Conservation (phyloP, 176 grass and related monocot genomes). For the Bonia amplexicaulis region DNA sequence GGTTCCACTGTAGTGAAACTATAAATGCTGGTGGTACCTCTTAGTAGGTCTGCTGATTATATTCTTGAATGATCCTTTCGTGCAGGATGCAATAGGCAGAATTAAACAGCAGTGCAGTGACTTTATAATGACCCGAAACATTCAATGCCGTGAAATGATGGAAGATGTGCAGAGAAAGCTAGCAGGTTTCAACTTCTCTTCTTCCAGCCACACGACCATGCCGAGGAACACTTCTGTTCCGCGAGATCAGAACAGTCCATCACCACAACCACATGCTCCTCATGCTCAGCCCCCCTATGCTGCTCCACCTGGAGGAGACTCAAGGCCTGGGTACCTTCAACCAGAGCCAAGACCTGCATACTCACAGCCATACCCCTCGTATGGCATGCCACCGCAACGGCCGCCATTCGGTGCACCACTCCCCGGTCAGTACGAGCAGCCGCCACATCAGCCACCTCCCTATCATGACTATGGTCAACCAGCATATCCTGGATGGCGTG, state of each 20-base stretch:
- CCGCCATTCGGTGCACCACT: slow-evolving; percentile 41
- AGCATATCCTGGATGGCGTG: slow-evolving; percentile 89
- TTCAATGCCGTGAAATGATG: slow-evolving; percentile 97
- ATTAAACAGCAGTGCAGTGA: slow-evolving; percentile 95
- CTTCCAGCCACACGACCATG: slow-evolving; percentile 28
- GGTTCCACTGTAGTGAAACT: background rate
- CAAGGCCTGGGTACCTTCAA: slow-evolving; percentile 50
- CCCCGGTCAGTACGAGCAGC: slow-evolving; percentile 50
- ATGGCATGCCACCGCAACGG: slow-evolving; percentile 39
- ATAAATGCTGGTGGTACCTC: background rate
- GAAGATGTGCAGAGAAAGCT: slow-evolving; percentile 90
- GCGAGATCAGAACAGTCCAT: slow-evolving; percentile 43
- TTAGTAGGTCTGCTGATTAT: background rate
- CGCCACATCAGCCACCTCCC: slow-evolving; percentile 33
- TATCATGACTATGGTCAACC: slow-evolving; percentile 76
- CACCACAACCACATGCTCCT: slow-evolving; percentile 37
- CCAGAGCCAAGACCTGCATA: slow-evolving; percentile 55
- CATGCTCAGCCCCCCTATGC: slow-evolving; percentile 39
- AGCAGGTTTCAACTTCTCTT: slow-evolving; percentile 82
- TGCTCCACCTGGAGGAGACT: slow-evolving; percentile 29
- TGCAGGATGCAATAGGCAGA: slow-evolving; percentile 84
- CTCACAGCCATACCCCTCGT: slow-evolving; percentile 48
- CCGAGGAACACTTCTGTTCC: slow-evolving; percentile 51
- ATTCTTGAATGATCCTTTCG: slow-evolving; percentile 9
- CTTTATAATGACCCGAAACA: slow-evolving; percentile 88